Evolutionary conservation across 202 grass and related monocot species (phyloP).

Genomic region (Schoenoplectus triqueter): DNA sequence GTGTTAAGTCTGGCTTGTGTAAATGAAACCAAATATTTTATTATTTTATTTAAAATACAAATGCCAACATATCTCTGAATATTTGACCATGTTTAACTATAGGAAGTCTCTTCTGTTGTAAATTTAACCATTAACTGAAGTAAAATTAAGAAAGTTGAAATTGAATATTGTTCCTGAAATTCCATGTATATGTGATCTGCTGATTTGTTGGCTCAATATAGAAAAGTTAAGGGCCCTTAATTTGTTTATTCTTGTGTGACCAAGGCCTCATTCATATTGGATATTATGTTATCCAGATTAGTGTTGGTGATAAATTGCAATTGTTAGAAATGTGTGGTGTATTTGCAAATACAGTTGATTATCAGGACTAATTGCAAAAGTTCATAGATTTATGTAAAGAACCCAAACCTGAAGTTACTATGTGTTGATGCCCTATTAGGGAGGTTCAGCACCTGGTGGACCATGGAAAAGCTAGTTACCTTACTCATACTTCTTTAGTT

Average conservation of each 20-base stretch:
- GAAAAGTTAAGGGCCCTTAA: neutral
- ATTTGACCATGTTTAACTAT: neutral
- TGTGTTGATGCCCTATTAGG: neutral
- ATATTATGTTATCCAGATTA: neutral
- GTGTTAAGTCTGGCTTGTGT: no score
- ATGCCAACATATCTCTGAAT: neutral
- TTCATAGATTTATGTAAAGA: neutral
- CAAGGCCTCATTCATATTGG: neutral
- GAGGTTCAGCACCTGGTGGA: neutral
- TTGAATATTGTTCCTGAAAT: neutral
- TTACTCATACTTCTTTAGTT: neutral
- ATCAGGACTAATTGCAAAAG: neutral
- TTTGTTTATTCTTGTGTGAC: neutral
- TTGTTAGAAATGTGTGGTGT: neutral
- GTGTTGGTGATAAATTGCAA: neutral
- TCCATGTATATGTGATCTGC: neutral
- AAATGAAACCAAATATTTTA: neutral
- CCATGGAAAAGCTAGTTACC: neutral
- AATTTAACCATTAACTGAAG: neutral
- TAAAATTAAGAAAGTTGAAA: neutral
- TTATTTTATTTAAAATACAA: neutral
- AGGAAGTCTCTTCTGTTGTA: neutral
- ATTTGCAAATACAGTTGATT: constrained; percentile 7
- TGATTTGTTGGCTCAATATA: neutral
- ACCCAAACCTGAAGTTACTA: neutral